Evolutionary conservation across 2,329 filamentous ascomycete species (phyloP).

Genomic region (Albophoma yamanashiensis): DNA sequence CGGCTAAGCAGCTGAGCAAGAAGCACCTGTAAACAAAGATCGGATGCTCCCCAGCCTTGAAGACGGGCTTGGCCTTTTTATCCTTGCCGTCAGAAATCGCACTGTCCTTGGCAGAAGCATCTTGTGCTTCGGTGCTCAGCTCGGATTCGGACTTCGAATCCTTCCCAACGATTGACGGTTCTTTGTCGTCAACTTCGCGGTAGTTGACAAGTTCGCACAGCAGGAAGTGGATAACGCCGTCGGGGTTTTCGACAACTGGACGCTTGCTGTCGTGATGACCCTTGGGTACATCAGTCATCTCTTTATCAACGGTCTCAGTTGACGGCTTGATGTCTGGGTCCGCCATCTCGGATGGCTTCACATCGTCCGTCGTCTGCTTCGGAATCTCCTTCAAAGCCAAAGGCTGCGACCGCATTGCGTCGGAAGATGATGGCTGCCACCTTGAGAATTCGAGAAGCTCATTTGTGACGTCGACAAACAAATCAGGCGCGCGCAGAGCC

Average conservation of each 20-base stretch:
- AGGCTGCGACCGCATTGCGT: conserved; percentile 19
- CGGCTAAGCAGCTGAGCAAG: conserved; percentile 80
- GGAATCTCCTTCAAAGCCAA: conserved; percentile 30
- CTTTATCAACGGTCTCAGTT: conserved; percentile 48
- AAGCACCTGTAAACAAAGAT: conserved; percentile 97
- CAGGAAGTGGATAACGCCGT: conserved; percentile 91
- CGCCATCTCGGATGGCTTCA: conserved; percentile 4
- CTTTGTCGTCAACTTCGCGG: conserved; percentile 83
- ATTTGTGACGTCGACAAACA: conserved; percentile 81
- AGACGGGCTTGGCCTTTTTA: conserved; percentile 64
- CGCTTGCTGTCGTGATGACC: conserved; percentile 57
- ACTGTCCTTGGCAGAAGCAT: conserved; percentile 19
- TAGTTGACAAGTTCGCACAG: conserved; percentile 88
- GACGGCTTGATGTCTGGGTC: conserved; percentile 44
- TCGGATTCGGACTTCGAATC: conserved; percentile 26
- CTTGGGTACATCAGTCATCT: conserved; percentile 56
- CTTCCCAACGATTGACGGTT: conserved; percentile 35
- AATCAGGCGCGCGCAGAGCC: conserved; percentile 67
- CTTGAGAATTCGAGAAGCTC: conserved; percentile 68
- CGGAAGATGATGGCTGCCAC: conserved; percentile 35
- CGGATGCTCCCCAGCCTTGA: conserved; percentile 87
- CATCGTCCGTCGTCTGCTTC: conserved; percentile 8
- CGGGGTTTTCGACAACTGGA: conserved; percentile 81
- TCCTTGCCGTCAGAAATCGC: conserved; percentile 32
- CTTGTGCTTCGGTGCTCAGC: conserved; percentile 12